Evolutionary conservation across 2,329 filamentous ascomycete genomes (phyloP).

Genomic region (Didymella keratinophila): DNA sequence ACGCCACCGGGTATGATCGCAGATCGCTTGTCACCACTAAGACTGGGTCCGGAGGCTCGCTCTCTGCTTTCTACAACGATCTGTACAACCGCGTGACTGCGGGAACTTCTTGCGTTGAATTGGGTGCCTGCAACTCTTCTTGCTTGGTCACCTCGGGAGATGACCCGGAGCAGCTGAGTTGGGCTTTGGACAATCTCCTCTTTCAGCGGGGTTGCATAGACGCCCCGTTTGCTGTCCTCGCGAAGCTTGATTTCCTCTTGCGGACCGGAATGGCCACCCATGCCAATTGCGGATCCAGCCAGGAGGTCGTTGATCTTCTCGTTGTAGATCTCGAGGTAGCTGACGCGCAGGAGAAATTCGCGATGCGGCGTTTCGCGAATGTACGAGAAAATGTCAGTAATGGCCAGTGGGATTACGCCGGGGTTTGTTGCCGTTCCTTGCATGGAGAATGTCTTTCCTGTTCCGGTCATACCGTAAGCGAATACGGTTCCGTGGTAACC

Average conservation of each 20-base stretch:
- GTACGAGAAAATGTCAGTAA: slow-evolving; percentile 99
- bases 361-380: slow-evolving; percentile 95
- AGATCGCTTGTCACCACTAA: slow-evolving; percentile 53
- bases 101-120: slow-evolving; percentile 94
- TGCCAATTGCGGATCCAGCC: slow-evolving; percentile 71
- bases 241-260: slow-evolving; percentile 97
- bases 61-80: slow-evolving; percentile 98
- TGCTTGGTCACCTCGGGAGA: slow-evolving; percentile 90
- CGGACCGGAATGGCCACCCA: slow-evolving; percentile 54
- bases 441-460: slow-evolving; percentile 99
- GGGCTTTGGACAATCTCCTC: slow-evolving; percentile 99
- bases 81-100: slow-evolving; percentile 97
- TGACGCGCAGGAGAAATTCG: slow-evolving; percentile 93
- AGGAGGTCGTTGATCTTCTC: slow-evolving; percentile 95
- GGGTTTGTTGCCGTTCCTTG: slow-evolving; percentile 95
- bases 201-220: slow-evolving; percentile 94
- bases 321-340: slow-evolving; percentile 99
- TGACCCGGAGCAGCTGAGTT: slow-evolving; percentile 91
- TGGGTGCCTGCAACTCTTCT: slow-evolving; percentile 92
- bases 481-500: slow-evolving; percentile 98
- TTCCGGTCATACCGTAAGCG: slow-evolving; percentile 98
- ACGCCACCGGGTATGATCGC: slow-evolving; percentile 77
- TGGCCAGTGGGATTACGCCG: slow-evolving; percentile 94
- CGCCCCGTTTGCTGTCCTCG: slow-evolving; percentile 94
- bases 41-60: slow-evolving; percentile 67